Evolutionary conservation across 805 yeast species (phyloP).

Genomic region (Yamadazyma philogaea): DNA sequence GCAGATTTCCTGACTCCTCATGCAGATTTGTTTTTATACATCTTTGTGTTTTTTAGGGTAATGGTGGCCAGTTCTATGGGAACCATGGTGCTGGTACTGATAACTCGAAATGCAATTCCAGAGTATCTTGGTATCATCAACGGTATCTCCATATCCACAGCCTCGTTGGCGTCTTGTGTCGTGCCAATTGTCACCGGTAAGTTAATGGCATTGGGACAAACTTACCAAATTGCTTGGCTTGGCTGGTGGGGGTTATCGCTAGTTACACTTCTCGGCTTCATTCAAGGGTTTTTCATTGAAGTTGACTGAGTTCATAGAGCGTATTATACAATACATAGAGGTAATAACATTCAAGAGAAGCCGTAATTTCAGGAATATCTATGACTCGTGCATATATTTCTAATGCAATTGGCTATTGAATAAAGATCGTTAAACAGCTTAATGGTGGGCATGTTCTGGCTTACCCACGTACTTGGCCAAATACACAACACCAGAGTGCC

Average conservation of each 20-base stretch:
- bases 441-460: slow-evolving; percentile 60
- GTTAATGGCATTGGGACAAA: slow-evolving; percentile 28
- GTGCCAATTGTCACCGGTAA: slow-evolving; percentile 58
- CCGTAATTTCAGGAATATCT: background rate
- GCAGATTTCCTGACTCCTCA: slow-evolving; percentile 22
- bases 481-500: slow-evolving; percentile 98
- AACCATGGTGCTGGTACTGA: slow-evolving; percentile 50
- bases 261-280: slow-evolving; percentile 6
- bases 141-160: slow-evolving; percentile 50
- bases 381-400: slow-evolving; percentile 1
- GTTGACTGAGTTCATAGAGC: background rate
- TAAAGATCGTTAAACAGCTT: slow-evolving; percentile 5
- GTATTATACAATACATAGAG: background rate
- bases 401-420: slow-evolving; percentile 6
- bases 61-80: slow-evolving; percentile 44
- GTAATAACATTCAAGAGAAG: background rate
- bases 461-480: slow-evolving; percentile 85
- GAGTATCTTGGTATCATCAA: slow-evolving; percentile 56
- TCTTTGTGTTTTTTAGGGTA: slow-evolving; percentile 20
- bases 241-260: slow-evolving; percentile 31
- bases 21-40: slow-evolving; percentile 24
- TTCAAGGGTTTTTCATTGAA: slow-evolving; percentile 10
- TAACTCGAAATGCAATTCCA: slow-evolving; percentile 51
- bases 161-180: slow-evolving; percentile 51
- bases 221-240: slow-evolving; percentile 21